A percentile compares a stretch with the other conserved stretches of the same genome.
Evolutionary conservation across 306 rosid species (phyloP).

Genomic region (Pyrus bretschneideri): DNA sequence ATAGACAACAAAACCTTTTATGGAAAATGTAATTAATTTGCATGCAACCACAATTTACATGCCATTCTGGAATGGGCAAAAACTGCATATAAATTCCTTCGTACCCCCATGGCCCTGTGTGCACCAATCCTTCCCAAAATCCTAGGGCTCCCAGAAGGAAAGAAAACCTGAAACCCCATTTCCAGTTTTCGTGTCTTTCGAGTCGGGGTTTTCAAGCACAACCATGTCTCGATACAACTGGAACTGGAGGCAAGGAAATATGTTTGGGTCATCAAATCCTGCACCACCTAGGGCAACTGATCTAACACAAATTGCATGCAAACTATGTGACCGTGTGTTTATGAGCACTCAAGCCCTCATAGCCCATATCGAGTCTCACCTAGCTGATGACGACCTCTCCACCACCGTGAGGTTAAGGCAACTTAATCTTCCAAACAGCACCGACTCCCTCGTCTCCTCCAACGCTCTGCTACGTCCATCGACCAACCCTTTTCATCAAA

Average conservation of each 20-base stretch:
- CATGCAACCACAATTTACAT: background rate
- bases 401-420: constrained; percentile 18
- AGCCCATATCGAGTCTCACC: constrained; percentile 50
- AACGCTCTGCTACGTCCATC: background rate
- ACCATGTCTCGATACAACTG: constrained; percentile 2
- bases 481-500: background rate
- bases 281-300: background rate
- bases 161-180: background rate
- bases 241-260: constrained; percentile 2
- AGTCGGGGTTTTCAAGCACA: background rate
- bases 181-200: background rate
- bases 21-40: constrained; percentile 4
- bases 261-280: background rate
- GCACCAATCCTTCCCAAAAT: background rate
- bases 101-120: background rate
- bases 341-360: constrained; percentile 36
- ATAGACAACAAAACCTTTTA: background rate
- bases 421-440: background rate
- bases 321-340: constrained; percentile 38
- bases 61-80: background rate
- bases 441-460: background rate
- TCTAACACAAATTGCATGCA: constrained; percentile 30
- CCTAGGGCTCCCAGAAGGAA: background rate
- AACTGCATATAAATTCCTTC: background rate
- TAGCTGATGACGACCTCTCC: constrained; percentile 25